phyloP scores from a whole-genome alignment of 2,329 filamentous ascomycete genomes.

The Didymella segeticola region DNA sequence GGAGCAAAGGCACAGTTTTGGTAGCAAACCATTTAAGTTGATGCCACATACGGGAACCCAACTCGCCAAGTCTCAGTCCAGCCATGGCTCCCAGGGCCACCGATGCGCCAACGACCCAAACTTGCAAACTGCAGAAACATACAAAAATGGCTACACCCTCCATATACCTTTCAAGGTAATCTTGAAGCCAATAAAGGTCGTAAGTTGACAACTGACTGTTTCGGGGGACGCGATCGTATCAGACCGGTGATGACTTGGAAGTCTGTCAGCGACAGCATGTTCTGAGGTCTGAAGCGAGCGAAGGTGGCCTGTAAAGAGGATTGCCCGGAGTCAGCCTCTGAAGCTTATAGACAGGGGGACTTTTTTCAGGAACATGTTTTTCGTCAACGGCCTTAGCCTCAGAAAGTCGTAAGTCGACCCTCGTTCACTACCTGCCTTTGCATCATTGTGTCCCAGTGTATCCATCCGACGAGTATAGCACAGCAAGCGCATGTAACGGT shows the following conservation, averaged over 20 bases:
- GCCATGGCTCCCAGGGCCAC: not conserved
- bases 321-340: not conserved
- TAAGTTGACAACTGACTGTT: not conserved
- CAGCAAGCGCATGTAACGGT: no score
- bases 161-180: not conserved
- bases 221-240: not conserved
- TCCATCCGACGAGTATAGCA: no score
- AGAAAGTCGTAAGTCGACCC: no score
- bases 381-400: not conserved
- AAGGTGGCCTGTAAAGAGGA: not conserved
- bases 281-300: constrained; percentile 1
- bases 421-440: no score
- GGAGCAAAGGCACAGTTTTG: not conserved
- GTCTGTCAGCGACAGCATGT: not conserved
- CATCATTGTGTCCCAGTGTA: no score
- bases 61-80: not conserved
- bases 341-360: not conserved
- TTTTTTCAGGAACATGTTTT: no score
- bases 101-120: not conserved
- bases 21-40: not conserved
- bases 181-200: not conserved
- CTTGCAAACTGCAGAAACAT: not conserved
- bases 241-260: constrained; percentile 3
- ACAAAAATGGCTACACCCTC: not conserved
- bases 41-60: not conserved